phyloP scores from a whole-genome alignment of 2,329 filamentous ascomycete genomes.

The Colletotrichum sp. region DNA sequence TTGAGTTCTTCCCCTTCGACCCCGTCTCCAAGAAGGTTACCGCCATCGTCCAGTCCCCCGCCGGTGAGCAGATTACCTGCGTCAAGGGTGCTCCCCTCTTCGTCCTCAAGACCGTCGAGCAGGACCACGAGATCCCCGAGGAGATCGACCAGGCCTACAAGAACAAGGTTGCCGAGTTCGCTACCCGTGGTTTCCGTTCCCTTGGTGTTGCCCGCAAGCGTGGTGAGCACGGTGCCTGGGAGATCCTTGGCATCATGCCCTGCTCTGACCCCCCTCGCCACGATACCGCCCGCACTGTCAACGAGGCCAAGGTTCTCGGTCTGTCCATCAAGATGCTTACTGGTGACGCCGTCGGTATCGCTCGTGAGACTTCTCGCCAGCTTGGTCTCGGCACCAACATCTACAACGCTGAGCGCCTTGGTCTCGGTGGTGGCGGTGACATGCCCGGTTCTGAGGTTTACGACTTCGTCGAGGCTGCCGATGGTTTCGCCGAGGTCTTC shows the following conservation, averaged over 20 bases:
- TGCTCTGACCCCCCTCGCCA: slow-evolving; percentile 91
- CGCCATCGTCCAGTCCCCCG: slow-evolving; percentile 81
- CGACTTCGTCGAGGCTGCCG: slow-evolving; percentile 93
- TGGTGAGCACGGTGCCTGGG: slow-evolving; percentile 75
- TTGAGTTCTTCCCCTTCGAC: slow-evolving; percentile 88
- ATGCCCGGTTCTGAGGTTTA: slow-evolving; percentile 95
- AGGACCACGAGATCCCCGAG: slow-evolving; percentile 80
- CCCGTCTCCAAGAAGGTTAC: slow-evolving; percentile 93
- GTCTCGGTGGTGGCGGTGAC: slow-evolving; percentile 87
- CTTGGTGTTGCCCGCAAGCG: slow-evolving; percentile 93
- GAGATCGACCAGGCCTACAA: slow-evolving; percentile 84
- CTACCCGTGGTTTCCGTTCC: slow-evolving; percentile 91
- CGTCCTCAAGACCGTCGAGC: slow-evolving; percentile 85
- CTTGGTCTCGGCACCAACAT: slow-evolving; percentile 92
- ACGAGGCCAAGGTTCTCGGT: slow-evolving; percentile 86
- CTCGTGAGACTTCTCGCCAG: slow-evolving; percentile 88
- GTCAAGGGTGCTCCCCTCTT: slow-evolving; percentile 91
- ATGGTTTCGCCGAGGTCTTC: slow-evolving; percentile 95
- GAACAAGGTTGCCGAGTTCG: slow-evolving; percentile 84
- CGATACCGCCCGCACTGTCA: slow-evolving; percentile 89
- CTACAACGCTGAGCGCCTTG: slow-evolving; percentile 91
- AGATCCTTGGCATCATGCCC: slow-evolving; percentile 94
- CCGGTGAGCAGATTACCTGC: slow-evolving; percentile 85
- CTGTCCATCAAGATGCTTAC: slow-evolving; percentile 96
- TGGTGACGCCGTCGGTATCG: slow-evolving; percentile 92